A percentile compares a stretch with the other conserved stretches of the same genome.
Evolutionary conservation across 2,329 filamentous ascomycete species (phyloP).

Genomic region (Ophiocordyceps camponoti-floridani): DNA sequence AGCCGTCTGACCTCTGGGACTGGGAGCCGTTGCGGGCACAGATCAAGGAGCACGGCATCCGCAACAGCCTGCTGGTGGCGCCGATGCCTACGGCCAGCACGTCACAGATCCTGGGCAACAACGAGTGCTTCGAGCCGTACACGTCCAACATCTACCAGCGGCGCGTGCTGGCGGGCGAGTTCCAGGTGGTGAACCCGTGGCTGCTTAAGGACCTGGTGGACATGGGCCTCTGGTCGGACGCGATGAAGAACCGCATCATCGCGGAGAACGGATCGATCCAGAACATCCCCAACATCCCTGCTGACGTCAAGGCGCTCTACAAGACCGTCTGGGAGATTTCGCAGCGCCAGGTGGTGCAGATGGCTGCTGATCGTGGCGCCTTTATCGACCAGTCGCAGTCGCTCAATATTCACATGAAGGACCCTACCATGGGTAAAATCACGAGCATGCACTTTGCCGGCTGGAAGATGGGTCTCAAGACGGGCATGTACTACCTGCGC

Average conservation of each 20-base stretch:
- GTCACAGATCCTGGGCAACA: slow-evolving; percentile 95
- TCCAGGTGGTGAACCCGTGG: slow-evolving; percentile 99
- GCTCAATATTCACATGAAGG: slow-evolving; percentile 98
- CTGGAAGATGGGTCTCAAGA: slow-evolving; percentile 99
- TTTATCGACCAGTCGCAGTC: slow-evolving; percentile 99
- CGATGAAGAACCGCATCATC: slow-evolving; percentile 99
- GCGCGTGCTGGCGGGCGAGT: slow-evolving; percentile 92
- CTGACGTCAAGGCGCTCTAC: slow-evolving; percentile 91
- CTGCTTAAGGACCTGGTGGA: slow-evolving; percentile 95
- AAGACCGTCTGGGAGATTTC: slow-evolving; percentile 99
- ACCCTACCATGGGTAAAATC: slow-evolving; percentile 99
- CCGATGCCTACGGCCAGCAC: slow-evolving; percentile 98
- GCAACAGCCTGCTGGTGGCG: slow-evolving; percentile 87
- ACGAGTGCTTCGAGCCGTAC: slow-evolving; percentile 99
- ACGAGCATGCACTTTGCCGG: slow-evolving; percentile 98
- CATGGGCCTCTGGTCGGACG: slow-evolving; percentile 94
- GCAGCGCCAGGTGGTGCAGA: slow-evolving; percentile 86
- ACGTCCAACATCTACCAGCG: slow-evolving; percentile 99
- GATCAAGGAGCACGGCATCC: slow-evolving; percentile 82
- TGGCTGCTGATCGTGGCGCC: slow-evolving; percentile 94
- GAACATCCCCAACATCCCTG: slow-evolving; percentile 90
- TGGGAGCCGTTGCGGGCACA: slow-evolving; percentile 79
- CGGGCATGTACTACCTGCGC: slow-evolving; percentile 99
- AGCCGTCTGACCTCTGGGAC: slow-evolving; percentile 88
- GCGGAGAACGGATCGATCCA: slow-evolving; percentile 90